These are phyloP conservation scores for Pyricularia sp. DNA, from an alignment of 2,329 filamentous ascomycete species.

Conservation along the genomic window DNA sequence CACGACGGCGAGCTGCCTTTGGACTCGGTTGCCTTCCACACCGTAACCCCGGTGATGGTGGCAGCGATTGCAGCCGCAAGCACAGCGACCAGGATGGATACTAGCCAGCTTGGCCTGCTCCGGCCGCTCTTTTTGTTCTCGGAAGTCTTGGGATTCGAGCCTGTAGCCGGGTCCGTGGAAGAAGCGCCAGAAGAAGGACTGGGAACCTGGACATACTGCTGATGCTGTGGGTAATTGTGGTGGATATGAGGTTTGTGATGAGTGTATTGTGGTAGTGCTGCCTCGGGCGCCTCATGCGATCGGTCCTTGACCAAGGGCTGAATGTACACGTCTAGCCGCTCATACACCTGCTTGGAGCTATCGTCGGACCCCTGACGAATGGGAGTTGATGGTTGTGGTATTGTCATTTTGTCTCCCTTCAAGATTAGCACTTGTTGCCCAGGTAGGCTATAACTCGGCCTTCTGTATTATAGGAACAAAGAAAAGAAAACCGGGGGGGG, in stretches of 20 bases:
- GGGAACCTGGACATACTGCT: neutral
- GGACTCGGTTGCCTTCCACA: slow-evolving; percentile 7
- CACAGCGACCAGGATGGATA: neutral
- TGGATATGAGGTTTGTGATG: neutral
- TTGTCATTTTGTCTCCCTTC: neutral
- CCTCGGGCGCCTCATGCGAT: neutral
- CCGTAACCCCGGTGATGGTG: slow-evolving; percentile 7
- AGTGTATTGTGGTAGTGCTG: neutral
- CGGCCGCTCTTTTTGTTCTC: neutral
- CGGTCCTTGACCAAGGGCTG: neutral
- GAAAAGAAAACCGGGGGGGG: too few species aligned
- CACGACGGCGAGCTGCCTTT: neutral
- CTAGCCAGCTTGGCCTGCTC: neutral
- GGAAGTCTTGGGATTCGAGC: neutral
- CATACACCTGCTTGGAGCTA: neutral
- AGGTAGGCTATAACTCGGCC: neutral
- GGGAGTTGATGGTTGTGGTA: neutral
- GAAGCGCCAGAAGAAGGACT: neutral
- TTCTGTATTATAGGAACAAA: too few species aligned
- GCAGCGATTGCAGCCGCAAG: slow-evolving; percentile 4
- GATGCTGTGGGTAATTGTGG: too few species aligned
- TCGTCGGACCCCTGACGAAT: neutral
- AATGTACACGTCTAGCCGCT: neutral
- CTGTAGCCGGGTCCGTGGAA: neutral
- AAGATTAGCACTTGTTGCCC: neutral